Percentiles rank a stretch among this genome's conserved stretches.
These are phyloP conservation scores for Mortierella sp. DNA, from an alignment of 371 early-diverging fungal species.

Conservation along the genomic window DNA sequence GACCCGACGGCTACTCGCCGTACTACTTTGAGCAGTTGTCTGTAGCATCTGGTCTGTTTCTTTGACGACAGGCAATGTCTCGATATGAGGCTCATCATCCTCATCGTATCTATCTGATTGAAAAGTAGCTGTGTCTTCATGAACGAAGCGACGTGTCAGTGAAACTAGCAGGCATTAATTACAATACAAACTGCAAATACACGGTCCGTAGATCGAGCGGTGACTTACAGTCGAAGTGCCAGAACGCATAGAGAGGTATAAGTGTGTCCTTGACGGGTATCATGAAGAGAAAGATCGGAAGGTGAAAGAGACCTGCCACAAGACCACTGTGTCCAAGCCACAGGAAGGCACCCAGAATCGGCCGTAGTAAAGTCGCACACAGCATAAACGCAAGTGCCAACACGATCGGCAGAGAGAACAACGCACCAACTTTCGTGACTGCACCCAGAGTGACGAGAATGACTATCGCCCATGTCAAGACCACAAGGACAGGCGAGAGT, in stretches of 20 bases:
- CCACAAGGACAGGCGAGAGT: slow-evolving; percentile 90
- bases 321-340: slow-evolving; percentile 43
- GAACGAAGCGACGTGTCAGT: too few relatives aligned
- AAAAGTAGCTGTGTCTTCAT: too few relatives aligned
- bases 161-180: too few relatives aligned
- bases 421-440: slow-evolving; percentile 4
- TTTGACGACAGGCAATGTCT: not conserved
- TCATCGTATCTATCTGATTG: too few relatives aligned
- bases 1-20: slow-evolving; percentile 7
- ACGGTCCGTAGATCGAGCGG: too few relatives aligned
- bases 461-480: slow-evolving; percentile 2
- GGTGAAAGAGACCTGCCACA: slow-evolving; percentile 90
- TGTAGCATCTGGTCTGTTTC: not conserved
- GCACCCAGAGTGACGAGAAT: slow-evolving; percentile 15
- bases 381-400: slow-evolving; percentile 80
- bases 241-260: slow-evolving; percentile 92
- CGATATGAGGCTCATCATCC: too few relatives aligned
- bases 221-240: slow-evolving; percentile 85
- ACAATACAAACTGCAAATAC: too few relatives aligned
- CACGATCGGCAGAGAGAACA: slow-evolving; percentile 39
- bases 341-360: slow-evolving; percentile 73
- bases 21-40: not conserved
- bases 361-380: slow-evolving; percentile 85
- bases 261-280: too few relatives aligned
- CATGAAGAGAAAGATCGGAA: slow-evolving; percentile 95